Conservation (phyloP, 2,329 filamentous ascomycete genomes). For the Lanzia echinophila region DNA sequence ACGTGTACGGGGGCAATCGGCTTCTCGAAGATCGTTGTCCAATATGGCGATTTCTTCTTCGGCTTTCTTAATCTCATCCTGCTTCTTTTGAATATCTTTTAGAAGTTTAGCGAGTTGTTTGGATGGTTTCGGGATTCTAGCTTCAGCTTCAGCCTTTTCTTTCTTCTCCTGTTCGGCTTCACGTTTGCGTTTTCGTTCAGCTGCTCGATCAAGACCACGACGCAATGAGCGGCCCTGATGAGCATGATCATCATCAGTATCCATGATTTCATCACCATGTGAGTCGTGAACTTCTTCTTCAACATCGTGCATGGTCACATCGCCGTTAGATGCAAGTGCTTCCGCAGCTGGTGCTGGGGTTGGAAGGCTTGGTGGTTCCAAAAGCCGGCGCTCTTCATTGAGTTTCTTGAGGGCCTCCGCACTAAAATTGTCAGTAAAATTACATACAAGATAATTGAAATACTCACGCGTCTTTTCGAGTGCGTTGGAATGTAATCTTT, state of each 20-base stretch:
- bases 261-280: slow-evolving; percentile 52
- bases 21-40: slow-evolving; percentile 89
- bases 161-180: slow-evolving; percentile 64
- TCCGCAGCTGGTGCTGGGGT: slow-evolving; percentile 38
- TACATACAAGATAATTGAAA: not conserved
- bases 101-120: slow-evolving; percentile 84
- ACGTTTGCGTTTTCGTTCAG: slow-evolving; percentile 69
- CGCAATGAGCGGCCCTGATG: slow-evolving; percentile 50
- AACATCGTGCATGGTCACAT: slow-evolving; percentile 54
- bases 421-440: slow-evolving; percentile 38
- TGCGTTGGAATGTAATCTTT: slow-evolving; percentile 86
- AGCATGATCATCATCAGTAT: slow-evolving; percentile 60
- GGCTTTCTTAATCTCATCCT: slow-evolving; percentile 69
- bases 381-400: slow-evolving; percentile 66
- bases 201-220: slow-evolving; percentile 59
- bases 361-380: slow-evolving; percentile 61
- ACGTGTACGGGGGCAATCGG: slow-evolving; percentile 84
- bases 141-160: slow-evolving; percentile 49
- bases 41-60: slow-evolving; percentile 80
- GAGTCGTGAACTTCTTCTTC: slow-evolving; percentile 56
- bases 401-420: slow-evolving; percentile 64
- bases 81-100: slow-evolving; percentile 83
- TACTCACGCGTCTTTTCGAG: slow-evolving; percentile 60
- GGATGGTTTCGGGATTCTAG: slow-evolving; percentile 65
- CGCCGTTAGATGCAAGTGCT: slow-evolving; percentile 36